phyloP scores from a whole-genome alignment of 2,329 filamentous ascomycete species.

The Sporothrix brunneoviolacea region DNA sequence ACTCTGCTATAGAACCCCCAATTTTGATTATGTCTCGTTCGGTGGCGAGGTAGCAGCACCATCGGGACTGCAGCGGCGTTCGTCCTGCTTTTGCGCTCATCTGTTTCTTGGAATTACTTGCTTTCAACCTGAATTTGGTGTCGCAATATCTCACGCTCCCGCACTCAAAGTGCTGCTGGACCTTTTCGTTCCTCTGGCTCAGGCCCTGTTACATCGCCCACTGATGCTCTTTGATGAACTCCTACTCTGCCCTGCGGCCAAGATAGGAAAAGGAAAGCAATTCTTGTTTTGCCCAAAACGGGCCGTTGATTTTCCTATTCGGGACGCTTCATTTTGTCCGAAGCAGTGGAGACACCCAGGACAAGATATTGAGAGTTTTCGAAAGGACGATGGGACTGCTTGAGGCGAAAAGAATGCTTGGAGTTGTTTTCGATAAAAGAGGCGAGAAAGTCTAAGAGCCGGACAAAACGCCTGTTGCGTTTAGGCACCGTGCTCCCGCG shows the following conservation, averaged over 20 bases:
- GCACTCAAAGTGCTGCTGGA: neutral
- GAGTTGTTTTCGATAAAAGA: too few species aligned
- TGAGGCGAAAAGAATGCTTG: too few species aligned
- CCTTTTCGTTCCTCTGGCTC: neutral
- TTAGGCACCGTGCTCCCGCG: too few species aligned
- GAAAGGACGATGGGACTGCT: too few species aligned
- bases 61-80: neutral
- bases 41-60: neutral
- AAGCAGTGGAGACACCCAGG: too few species aligned
- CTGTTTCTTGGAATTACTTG: neutral
- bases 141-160: neutral
- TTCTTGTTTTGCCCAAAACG: neutral
- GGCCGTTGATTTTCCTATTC: conserved; percentile 4
- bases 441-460: too few species aligned
- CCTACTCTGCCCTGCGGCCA: too few species aligned
- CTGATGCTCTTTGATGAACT: too few species aligned
- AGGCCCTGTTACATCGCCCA: neutral
- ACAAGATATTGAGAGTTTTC: too few species aligned
- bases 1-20: too few species aligned
- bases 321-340: too few species aligned
- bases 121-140: neutral
- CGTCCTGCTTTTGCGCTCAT: neutral
- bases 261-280: neutral
- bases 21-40: neutral
- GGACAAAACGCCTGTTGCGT: too few species aligned